phyloP scores from a whole-genome alignment of 768 basidiomycete genomes.

The Russula abietina region DNA sequence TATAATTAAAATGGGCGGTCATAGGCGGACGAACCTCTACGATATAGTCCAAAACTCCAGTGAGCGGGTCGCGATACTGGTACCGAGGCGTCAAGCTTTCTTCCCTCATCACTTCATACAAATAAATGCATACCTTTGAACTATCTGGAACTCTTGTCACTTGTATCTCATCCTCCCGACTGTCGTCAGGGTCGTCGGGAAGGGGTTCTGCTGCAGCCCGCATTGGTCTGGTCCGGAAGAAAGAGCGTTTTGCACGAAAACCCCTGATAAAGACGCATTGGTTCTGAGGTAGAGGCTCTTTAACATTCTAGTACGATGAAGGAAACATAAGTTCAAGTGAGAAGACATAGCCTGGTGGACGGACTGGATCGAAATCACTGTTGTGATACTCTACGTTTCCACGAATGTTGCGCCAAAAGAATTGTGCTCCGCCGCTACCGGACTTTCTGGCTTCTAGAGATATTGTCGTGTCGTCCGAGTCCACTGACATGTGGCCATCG shows the following conservation, averaged over 20 bases:
- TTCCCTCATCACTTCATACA: not conserved
- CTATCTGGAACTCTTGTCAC: too few species aligned
- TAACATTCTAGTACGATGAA: not conserved
- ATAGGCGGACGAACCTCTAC: conserved; percentile 4
- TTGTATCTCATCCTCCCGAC: too few species aligned
- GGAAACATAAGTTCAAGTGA: too few species aligned
- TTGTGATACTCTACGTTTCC: not conserved
- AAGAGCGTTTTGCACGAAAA: conserved; percentile 7
- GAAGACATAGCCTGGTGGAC: too few species aligned
- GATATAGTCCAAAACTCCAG: conserved; percentile 9
- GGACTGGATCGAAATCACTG: not conserved
- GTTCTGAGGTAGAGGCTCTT: too few species aligned
- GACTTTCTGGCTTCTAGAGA: too few species aligned
- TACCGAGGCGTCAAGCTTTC: not conserved
- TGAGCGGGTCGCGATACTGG: conserved; percentile 13
- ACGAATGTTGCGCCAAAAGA: not conserved
- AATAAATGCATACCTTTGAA: not conserved
- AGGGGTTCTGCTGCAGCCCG: too few species aligned
- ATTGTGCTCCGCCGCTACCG: too few species aligned
- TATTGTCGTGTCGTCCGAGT: too few species aligned
- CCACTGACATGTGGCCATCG: too few species aligned
- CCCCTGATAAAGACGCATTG: conserved; percentile 13
- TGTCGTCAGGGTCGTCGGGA: too few species aligned
- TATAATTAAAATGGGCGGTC: not conserved
- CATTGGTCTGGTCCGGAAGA: not conserved